Percentiles rank a stretch among this genome's conserved stretches.
phyloP scores from a whole-genome alignment of 805 yeast genomes.

The Cyberlindnera maritima region DNA sequence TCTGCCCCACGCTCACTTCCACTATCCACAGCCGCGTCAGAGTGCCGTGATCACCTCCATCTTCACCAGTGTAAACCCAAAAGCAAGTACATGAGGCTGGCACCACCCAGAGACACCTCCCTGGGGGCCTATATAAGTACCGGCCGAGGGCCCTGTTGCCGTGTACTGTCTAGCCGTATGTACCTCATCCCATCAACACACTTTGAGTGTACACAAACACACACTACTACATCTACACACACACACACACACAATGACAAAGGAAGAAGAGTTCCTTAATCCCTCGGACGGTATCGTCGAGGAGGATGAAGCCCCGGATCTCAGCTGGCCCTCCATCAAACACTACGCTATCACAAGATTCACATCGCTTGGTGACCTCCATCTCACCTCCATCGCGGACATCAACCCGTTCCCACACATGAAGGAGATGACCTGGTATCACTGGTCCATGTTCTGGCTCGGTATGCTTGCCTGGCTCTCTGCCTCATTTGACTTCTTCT shows the following conservation, averaged over 20 bases:
- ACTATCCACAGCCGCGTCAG: too few species aligned
- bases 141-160: too few species aligned
- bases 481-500: constrained; percentile 72
- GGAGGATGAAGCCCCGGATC: constrained; percentile 15
- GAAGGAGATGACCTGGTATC: constrained; percentile 33
- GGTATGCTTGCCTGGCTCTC: constrained; percentile 69
- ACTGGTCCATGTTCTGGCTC: constrained; percentile 58
- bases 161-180: too few species aligned
- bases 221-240: background rate
- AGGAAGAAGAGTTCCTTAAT: constrained; percentile 4
- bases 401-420: constrained; percentile 46
- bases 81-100: too few species aligned
- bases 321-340: constrained; percentile 13
- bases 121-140: too few species aligned
- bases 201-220: too few species aligned
- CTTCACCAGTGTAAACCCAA: too few species aligned
- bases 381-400: constrained; percentile 20
- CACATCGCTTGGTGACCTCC: constrained; percentile 25
- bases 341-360: constrained; percentile 26
- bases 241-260: background rate
- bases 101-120: too few species aligned
- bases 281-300: constrained; percentile 16
- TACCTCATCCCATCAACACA: too few species aligned
- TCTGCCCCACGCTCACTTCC: too few species aligned
- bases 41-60: too few species aligned